phyloP scores from a whole-genome alignment of 2,329 filamentous ascomycete genomes.

The Monosporascus cannonballus region DNA sequence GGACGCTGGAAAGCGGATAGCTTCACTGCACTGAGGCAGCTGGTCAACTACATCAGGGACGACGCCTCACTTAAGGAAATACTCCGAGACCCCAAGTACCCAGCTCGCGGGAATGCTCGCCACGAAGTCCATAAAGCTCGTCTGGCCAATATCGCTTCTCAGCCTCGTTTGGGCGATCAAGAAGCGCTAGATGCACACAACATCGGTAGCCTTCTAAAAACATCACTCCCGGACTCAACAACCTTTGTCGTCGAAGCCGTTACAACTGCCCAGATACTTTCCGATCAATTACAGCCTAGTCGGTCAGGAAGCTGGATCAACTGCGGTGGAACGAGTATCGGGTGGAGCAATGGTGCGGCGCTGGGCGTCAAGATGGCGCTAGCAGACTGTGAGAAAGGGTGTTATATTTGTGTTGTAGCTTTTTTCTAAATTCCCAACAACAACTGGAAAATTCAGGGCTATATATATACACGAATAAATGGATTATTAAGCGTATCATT shows the following conservation, averaged over 20 bases:
- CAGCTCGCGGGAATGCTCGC: conserved; percentile 7
- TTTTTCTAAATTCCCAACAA: too few species aligned
- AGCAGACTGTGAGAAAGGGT: too few species aligned
- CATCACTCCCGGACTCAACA: conserved; percentile 33
- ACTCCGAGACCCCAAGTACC: conserved; percentile 25
- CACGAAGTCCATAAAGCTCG: conserved; percentile 13
- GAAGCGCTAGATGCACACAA: conserved; percentile 17
- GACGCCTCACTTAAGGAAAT: conserved; percentile 1
- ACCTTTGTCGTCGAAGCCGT: conserved; percentile 77
- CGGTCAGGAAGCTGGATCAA: conserved; percentile 72
- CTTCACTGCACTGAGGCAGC: conserved; percentile 33
- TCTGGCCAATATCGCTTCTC: conserved; percentile 16
- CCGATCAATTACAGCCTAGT: conserved; percentile 64
- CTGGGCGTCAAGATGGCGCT: conserved; percentile 71
- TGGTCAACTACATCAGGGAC: conserved; percentile 18
- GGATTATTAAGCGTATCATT: too few species aligned
- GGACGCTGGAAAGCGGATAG: conserved; percentile 45
- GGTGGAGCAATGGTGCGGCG: conserved; percentile 72
- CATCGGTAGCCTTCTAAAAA: conserved; percentile 16
- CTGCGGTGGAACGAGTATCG: conserved; percentile 73
- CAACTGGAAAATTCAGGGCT: too few species aligned
- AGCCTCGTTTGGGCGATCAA: conserved; percentile 11
- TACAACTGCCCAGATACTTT: conserved; percentile 60
- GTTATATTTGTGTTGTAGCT: too few species aligned
- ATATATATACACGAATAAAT: too few species aligned